Conservation (phyloP, 805 yeast genomes). For the Candida mattraensis region DNA sequence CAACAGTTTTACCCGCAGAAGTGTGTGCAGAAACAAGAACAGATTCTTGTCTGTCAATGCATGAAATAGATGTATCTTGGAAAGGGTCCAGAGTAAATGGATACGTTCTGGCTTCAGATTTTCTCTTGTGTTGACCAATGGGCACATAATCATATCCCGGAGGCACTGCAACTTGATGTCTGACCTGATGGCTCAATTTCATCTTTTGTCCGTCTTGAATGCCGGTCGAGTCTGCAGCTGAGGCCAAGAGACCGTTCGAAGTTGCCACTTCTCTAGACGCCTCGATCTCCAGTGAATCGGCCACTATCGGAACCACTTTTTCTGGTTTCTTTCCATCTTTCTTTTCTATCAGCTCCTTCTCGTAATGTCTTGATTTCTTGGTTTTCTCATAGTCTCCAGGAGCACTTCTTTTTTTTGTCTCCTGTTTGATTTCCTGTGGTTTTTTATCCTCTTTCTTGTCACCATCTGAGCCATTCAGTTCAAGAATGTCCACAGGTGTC, state of each 20-base stretch:
- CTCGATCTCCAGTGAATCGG: constrained; percentile 85
- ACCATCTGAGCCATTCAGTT: constrained; percentile 3
- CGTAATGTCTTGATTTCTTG: constrained; percentile 31
- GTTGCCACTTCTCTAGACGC: constrained; percentile 88
- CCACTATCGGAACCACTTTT: constrained; percentile 64
- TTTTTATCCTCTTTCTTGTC: constrained; percentile 10
- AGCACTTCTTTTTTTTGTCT: constrained; percentile 3
- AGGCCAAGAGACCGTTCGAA: constrained; percentile 62
- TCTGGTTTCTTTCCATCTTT: constrained; percentile 22
- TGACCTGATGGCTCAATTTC: constrained; percentile 85
- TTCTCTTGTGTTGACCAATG: constrained; percentile 80
- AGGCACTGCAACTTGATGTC: constrained; percentile 97
- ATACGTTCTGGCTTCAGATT: constrained; percentile 79
- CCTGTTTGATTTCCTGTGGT: constrained; percentile 13
- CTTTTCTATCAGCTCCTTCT: constrained; percentile 30
- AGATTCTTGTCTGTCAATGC: constrained; percentile 92
- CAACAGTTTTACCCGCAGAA: constrained; percentile 96
- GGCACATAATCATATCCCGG: constrained; percentile 87
- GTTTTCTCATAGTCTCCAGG: constrained; percentile 19
- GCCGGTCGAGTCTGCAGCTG: constrained; percentile 28
- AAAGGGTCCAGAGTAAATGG: constrained; percentile 95
- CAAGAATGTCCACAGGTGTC: constrained; percentile 36
- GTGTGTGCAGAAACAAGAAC: constrained; percentile 97
- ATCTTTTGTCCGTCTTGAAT: constrained; percentile 40
- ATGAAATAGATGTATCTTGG: constrained; percentile 94